phyloP scores from a whole-genome alignment of 2,329 filamentous ascomycete genomes.

The Pestalotiopsis sp. region DNA sequence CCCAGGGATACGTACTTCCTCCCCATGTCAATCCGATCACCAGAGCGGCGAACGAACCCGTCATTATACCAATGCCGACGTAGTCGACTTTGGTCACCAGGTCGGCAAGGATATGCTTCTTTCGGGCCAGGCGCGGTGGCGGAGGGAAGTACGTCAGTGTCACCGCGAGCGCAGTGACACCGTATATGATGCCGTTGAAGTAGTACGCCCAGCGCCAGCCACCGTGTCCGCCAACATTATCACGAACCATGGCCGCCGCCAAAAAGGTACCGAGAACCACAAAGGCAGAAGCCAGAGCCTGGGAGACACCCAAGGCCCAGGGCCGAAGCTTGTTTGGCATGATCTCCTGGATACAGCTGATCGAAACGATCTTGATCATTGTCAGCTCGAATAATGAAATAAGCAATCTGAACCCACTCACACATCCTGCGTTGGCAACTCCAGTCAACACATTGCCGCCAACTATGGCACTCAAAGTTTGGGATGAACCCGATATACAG shows the following conservation, averaged over 20 bases:
- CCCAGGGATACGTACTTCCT: conserved; percentile 59
- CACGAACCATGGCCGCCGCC: not conserved
- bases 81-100: conserved; percentile 3
- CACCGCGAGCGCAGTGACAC: not conserved
- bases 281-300: not conserved
- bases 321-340: conserved; percentile 9
- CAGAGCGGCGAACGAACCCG: conserved; percentile 1
- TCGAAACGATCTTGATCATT: not conserved
- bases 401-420: not conserved
- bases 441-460: conserved; percentile 4
- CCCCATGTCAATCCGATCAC: conserved; percentile 33
- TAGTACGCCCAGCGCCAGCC: conserved; percentile 10
- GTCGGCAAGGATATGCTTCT: not conserved
- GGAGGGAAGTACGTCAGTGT: conserved; percentile 3
- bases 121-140: not conserved
- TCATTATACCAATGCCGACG: not conserved
- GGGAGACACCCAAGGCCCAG: conserved; percentile 2
- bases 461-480: not conserved
- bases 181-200: conserved; percentile 9
- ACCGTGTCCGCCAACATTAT: conserved; percentile 1
- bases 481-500: not conserved
- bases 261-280: conserved; percentile 2
- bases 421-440: conserved; percentile 8
- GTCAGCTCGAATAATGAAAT: not conserved
- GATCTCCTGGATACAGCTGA: conserved; percentile 2